phyloP scores from a whole-genome alignment of 176 grass and related monocot species.

The Triticum timopheevii region DNA sequence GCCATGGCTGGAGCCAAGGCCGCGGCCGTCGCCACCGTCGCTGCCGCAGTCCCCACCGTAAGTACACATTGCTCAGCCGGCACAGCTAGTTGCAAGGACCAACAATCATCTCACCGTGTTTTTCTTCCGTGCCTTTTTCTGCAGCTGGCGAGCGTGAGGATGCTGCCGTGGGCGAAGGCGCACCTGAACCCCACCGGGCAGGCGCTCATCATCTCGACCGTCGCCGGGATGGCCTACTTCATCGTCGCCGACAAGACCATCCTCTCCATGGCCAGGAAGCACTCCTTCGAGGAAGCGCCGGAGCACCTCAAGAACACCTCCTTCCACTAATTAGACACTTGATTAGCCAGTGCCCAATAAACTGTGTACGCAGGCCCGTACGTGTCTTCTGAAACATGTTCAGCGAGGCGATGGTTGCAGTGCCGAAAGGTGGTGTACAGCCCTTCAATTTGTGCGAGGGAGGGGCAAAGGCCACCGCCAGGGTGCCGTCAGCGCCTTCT shows the following conservation, averaged over 20 bases:
- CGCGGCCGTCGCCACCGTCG: slow-evolving; percentile 55
- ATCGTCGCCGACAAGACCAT: slow-evolving; percentile 74
- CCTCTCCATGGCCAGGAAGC: slow-evolving; percentile 54
- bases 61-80: neutral
- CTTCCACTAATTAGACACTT: neutral
- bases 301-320: slow-evolving; percentile 46
- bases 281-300: slow-evolving; percentile 43
- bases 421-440: too few species aligned
- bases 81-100: too few species aligned
- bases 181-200: slow-evolving; percentile 74
- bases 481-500: too few species aligned
- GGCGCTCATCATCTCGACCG: slow-evolving; percentile 72
- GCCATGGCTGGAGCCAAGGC: slow-evolving; percentile 59
- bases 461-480: too few species aligned
- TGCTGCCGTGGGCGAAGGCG: slow-evolving; percentile 66
- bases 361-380: too few species aligned
- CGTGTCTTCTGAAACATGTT: too few species aligned
- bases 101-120: too few species aligned
- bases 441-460: too few species aligned
- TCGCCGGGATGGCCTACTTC: slow-evolving; percentile 71
- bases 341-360: too few species aligned
- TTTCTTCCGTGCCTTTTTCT: too few species aligned
- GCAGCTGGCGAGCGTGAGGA: slow-evolving; percentile 79
- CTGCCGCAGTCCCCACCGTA: slow-evolving; percentile 59
- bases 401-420: too few species aligned